These are phyloP conservation scores for Xylaria longipes DNA, from an alignment of 495 filamentous ascomycete genomes.

Conservation along the genomic window DNA sequence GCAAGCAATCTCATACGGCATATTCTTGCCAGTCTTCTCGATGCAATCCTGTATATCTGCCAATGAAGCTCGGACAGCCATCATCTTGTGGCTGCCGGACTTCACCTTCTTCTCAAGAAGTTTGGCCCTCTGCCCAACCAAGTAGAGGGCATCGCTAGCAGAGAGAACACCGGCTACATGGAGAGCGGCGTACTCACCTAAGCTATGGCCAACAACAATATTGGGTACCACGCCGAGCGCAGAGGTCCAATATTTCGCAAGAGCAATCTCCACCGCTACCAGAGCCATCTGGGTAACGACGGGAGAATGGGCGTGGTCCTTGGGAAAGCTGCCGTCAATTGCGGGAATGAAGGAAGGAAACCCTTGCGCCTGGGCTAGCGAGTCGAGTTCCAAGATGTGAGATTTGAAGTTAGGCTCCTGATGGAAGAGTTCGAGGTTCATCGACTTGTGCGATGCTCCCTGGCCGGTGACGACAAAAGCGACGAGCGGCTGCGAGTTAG, in stretches of 20 bases:
- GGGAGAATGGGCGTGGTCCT: not conserved
- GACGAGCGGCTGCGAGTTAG: not conserved
- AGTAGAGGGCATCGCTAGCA: slow-evolving; percentile 66
- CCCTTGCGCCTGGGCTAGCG: not conserved
- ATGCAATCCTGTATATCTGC: too few relatives aligned
- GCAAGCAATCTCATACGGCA: slow-evolving; percentile 61
- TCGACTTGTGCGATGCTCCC: not conserved
- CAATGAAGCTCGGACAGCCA: slow-evolving; percentile 45
- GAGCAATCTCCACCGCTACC: not conserved
- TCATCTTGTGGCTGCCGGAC: slow-evolving; percentile 67
- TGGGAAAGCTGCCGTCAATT: not conserved
- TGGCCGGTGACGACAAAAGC: not conserved
- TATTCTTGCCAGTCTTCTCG: not conserved
- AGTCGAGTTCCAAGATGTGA: not conserved
- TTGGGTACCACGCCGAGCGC: not conserved
- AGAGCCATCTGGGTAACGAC: not conserved
- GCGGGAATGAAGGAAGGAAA: not conserved
- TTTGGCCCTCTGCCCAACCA: too few relatives aligned
- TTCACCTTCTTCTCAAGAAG: too few relatives aligned
- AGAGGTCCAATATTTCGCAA: not conserved
- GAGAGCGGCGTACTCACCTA: slow-evolving; percentile 58
- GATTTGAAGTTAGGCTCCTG: not conserved
- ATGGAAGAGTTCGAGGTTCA: not conserved
- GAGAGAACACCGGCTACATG: slow-evolving; percentile 70
- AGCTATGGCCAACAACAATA: slow-evolving; percentile 55